These are phyloP conservation scores for Aspergillus hancockii DNA, from an alignment of 495 filamentous ascomycete species.

Conservation along the genomic window DNA sequence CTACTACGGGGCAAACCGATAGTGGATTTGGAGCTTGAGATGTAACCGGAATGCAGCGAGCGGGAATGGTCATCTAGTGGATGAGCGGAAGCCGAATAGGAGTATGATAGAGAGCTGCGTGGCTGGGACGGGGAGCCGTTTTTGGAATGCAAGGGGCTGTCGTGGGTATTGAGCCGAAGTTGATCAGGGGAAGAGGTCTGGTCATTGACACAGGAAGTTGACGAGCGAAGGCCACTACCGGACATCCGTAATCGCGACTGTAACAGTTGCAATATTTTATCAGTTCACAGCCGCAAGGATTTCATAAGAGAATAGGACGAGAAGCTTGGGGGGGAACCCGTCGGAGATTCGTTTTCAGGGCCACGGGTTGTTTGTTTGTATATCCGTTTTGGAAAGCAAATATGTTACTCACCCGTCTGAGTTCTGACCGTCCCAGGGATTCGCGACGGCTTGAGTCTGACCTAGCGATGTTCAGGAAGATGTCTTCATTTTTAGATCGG, in stretches of 20 bases:
- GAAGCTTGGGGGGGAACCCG: neutral
- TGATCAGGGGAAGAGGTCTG: conserved; percentile 46
- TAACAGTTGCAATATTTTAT: conserved; percentile 14
- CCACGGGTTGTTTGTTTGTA: neutral
- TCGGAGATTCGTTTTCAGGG: neutral
- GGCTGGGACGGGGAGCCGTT: conserved; percentile 41
- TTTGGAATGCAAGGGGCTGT: conserved; percentile 47
- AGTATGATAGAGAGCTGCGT: conserved; percentile 36
- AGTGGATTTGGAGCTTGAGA: conserved; percentile 45
- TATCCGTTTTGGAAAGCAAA: neutral
- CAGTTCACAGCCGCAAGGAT: conserved; percentile 14
- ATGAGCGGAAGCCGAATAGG: conserved; percentile 50
- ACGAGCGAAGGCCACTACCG: conserved; percentile 39
- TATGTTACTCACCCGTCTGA: conserved; percentile 50
- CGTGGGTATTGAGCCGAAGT: conserved; percentile 38
- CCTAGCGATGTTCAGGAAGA: conserved; percentile 65
- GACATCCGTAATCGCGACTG: conserved; percentile 48
- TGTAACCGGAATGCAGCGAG: conserved; percentile 39
- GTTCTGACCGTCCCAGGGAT: conserved; percentile 45
- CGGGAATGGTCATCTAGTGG: conserved; percentile 50
- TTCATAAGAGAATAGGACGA: neutral
- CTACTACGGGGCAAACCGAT: conserved; percentile 43
- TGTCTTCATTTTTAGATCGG: conserved; percentile 53
- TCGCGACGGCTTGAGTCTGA: conserved; percentile 51
- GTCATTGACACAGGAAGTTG: conserved; percentile 36